Percentiles rank a stretch among this genome's conserved stretches.
These are phyloP conservation scores for Citrus glauca DNA, from an alignment of 345 rosid species.

Conservation along the genomic window DNA sequence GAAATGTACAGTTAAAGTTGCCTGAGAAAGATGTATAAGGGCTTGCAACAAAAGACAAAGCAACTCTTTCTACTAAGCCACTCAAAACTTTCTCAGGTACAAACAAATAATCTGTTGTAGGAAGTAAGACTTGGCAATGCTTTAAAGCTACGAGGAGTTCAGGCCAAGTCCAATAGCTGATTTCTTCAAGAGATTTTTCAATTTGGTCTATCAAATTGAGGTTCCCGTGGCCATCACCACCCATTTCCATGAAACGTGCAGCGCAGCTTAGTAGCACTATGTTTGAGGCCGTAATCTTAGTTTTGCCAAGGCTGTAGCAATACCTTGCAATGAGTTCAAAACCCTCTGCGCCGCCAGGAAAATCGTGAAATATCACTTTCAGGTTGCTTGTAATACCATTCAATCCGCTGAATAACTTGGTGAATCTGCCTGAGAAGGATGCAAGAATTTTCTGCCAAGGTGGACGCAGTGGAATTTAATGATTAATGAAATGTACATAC, in stretches of 20 bases:
- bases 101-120: constrained; percentile 22
- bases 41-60: constrained; percentile 24
- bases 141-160: constrained; percentile 43
- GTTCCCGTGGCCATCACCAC: not conserved
- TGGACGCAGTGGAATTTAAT: not conserved
- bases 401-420: constrained; percentile 25
- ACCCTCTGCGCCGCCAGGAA: constrained; percentile 51
- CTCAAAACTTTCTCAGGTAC: constrained; percentile 32
- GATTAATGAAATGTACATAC: not conserved
- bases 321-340: constrained; percentile 56
- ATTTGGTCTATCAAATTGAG: constrained; percentile 27
- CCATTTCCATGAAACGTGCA: constrained; percentile 50
- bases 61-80: constrained; percentile 28
- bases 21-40: constrained; percentile 27
- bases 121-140: constrained; percentile 38
- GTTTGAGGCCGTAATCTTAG: constrained; percentile 33
- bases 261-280: constrained; percentile 31
- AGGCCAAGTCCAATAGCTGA: constrained; percentile 51
- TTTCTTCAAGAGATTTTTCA: constrained; percentile 30
- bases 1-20: constrained; percentile 26
- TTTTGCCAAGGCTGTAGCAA: constrained; percentile 40
- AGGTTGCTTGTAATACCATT: constrained; percentile 10
- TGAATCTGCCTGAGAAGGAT: constrained; percentile 36
- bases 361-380: constrained; percentile 44
- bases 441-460: constrained; percentile 31